Base-by-base conservation (phyloP, 306 rosid species). In the Carpinus viminea region DNA sequence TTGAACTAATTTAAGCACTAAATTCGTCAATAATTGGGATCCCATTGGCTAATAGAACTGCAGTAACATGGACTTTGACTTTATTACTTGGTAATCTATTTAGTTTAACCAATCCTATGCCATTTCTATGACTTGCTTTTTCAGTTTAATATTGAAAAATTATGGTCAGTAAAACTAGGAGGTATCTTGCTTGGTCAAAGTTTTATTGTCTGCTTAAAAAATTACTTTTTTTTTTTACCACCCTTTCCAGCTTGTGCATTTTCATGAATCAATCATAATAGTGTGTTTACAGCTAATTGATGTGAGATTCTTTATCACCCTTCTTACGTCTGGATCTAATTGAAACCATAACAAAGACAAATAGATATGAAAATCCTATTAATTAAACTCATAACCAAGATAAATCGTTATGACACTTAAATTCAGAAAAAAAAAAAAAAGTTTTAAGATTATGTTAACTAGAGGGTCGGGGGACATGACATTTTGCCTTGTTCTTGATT, bases 41-140 rank as follows among this genome's bases (percentile, higher is more conserved):
- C 16, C 51, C 60, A 82, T 53, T 74, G 81, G 83, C 91, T 80
- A 88, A 90, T 88, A 73, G 74, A 68, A 74, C 56, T 55, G 46
- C 38, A 61, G 74, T 76, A 81, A 78, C 78, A 81, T 90, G 95
- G 82, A 76, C 62, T 73, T 87, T 85, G 83, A 90, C 84, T 86
- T 86, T 86, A 73, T 78, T 76, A 76, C 73, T 62, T 62, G 28
- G 45, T 50, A 57, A 56, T 41, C 18, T 60, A 66, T 81, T 72
- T 46, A n/a, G 78, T 57, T 83, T 78, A 79, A 82, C 90, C 90
- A 86, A 86, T 81, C 85, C 56, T 71, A 43, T 75, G 21, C 47
- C 52, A 69, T 83, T 54, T 77, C 81, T 76, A 80, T 90, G 45
- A 41, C 45, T 69, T 59, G 52, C 78, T 82, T 87, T 83, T 50